Base-by-base conservation (phyloP, 768 basidiomycete genomes). In the Holtermanniella nyarrowii region DNA sequence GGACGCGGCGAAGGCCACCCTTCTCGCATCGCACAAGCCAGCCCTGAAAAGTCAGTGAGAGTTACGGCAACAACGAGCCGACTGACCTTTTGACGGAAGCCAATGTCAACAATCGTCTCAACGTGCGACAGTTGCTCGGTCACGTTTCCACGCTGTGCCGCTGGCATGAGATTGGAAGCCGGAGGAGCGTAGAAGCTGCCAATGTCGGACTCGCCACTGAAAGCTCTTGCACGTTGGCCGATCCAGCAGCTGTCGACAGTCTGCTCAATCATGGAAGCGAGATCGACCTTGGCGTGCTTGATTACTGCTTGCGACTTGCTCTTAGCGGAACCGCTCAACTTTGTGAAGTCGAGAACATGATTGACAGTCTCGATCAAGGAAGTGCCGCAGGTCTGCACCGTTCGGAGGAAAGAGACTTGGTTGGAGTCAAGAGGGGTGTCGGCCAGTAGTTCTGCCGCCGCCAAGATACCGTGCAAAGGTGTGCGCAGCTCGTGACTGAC, bases 341-440 rank as follows among this genome's bases (percentile, higher is more conserved):
- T 96, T 25, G 89, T 93, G 65, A 91, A 96, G 68, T 96, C 91
- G 23, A 96, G 75, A 4, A 96, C 91, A 60, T 96, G 91, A 64
- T 95, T 95, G 45, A 96, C 89, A 0, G 90, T 93, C 74, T 96
- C 91, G 40, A 91, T 87, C 1, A 96, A 78, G 0, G 88, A 88
- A n/a, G 85, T 91, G 13, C 89, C 90, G 64, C 90, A 95, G 4
- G 88, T 89, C 68, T 90, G 86, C 1, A 95, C 86, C 0, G 91
- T 95, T 65, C 89, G 85, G 46, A 95, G 73, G 75, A 89, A 93
- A 0, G 89, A 88, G 10, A 75, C 68, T 69, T 96, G 91, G 12
- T 82, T 82, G 44, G 85, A 81, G 62, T 81, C 84, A 26, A 96
- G 74, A n/a, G 77, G 64, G 12, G 86, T 93, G 43, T 93, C 90